These are phyloP conservation scores for Xerocomus potaroensis DNA, from an alignment of 768 basidiomycete species.

Conservation along the genomic window DNA sequence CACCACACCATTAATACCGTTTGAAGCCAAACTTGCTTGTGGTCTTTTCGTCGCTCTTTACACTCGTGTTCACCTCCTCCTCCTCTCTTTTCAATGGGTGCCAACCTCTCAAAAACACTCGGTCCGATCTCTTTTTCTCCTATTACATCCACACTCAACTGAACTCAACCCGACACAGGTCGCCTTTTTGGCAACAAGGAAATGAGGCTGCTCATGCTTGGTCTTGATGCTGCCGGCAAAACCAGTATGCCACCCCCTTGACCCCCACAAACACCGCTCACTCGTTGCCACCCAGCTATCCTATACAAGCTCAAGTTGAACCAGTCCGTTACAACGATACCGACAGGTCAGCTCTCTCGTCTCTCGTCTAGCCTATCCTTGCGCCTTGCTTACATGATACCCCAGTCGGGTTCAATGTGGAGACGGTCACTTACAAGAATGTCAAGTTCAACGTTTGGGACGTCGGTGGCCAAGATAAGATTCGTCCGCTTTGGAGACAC, in stretches of 20 bases:
- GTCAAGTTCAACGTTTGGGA: constrained; percentile 96
- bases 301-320: constrained; percentile 99
- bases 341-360: constrained; percentile 89
- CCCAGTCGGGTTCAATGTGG: constrained; percentile 96
- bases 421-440: constrained; percentile 99
- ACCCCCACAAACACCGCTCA: not conserved
- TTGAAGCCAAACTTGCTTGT: constrained; percentile 19
- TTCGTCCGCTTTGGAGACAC: constrained; percentile 96
- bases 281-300: constrained; percentile 60
- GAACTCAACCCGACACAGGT: too few species aligned
- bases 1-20: constrained; percentile 14
- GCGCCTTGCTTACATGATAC: constrained; percentile 1
- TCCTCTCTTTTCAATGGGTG: constrained; percentile 58
- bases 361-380: not conserved
- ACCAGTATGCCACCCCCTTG: constrained; percentile 65
- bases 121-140: constrained; percentile 35
- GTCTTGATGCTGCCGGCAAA: constrained; percentile 96
- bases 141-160: too few species aligned
- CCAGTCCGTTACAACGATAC: constrained; percentile 97
- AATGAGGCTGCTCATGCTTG: constrained; percentile 96
- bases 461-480: constrained; percentile 99
- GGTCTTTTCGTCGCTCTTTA: constrained; percentile 65
- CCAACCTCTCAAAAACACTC: constrained; percentile 81
- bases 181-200: constrained; percentile 98
- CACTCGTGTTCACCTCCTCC: constrained; percentile 30